A percentile compares a stretch with the other conserved stretches of the same genome.
These are phyloP conservation scores for Saturnispora hagleri DNA, from an alignment of 805 yeast species.

Conservation along the genomic window DNA sequence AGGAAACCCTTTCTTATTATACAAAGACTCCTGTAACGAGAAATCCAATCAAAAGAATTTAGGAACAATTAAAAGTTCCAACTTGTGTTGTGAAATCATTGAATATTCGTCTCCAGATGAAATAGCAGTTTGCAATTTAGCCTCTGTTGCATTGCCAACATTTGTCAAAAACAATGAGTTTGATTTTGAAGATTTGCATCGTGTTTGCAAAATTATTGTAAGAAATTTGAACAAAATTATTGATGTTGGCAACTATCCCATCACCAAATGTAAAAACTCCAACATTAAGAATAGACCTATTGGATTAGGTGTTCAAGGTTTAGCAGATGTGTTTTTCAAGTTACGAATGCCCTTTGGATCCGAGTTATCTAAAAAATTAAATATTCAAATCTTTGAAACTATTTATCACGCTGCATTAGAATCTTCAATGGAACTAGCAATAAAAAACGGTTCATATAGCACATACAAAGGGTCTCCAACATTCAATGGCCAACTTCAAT, in stretches of 20 bases:
- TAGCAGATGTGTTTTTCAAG: conserved; percentile 80
- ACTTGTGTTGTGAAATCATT: conserved; percentile 88
- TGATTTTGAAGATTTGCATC: conserved; percentile 68
- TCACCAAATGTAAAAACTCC: conserved; percentile 61
- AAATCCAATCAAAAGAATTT: conserved; percentile 88
- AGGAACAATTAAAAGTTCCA: conserved; percentile 88
- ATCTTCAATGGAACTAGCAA: conserved; percentile 76
- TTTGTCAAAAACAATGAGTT: conserved; percentile 46
- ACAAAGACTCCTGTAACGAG: conserved; percentile 83
- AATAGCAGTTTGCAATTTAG: conserved; percentile 92
- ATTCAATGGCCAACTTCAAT: conserved; percentile 76
- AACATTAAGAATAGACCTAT: conserved; percentile 84
- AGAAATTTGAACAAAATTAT: conserved; percentile 75
- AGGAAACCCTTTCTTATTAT: conserved; percentile 90
- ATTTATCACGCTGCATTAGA: conserved; percentile 91
- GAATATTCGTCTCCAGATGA: conserved; percentile 90
- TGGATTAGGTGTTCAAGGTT: conserved; percentile 97
- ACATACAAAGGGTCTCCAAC: conserved; percentile 83
- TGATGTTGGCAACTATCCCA: conserved; percentile 81
- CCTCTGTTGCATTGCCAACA: conserved; percentile 81
- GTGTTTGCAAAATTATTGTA: conserved; percentile 66
- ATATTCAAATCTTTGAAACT: conserved; percentile 86
- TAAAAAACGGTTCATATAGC: conserved; percentile 57
- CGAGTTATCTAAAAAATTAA: conserved; percentile 61
- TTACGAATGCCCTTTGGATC: conserved; percentile 84